phyloP scores from a whole-genome alignment of 2,329 filamentous ascomycete genomes.

The Fusarium sp. region DNA sequence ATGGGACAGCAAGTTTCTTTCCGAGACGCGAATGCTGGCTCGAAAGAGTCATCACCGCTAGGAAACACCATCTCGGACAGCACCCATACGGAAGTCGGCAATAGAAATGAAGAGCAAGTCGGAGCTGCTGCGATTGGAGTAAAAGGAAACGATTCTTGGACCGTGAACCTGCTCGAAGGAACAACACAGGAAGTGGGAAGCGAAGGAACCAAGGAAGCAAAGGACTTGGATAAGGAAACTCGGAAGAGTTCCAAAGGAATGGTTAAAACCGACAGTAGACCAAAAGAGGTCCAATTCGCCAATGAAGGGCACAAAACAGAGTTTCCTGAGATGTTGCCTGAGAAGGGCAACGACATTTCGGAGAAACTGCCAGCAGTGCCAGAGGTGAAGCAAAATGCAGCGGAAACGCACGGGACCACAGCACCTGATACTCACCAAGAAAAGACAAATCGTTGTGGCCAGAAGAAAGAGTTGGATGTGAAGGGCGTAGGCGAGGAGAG shows the following conservation, averaged over 20 bases:
- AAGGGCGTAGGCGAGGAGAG: background rate
- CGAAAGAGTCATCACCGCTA: background rate
- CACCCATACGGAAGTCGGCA: conserved; percentile 13
- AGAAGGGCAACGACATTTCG: background rate
- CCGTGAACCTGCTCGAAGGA: background rate
- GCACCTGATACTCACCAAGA: conserved; percentile 38
- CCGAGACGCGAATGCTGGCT: background rate
- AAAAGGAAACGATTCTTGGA: background rate
- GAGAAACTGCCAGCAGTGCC: conserved; percentile 18
- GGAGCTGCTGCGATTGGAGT: background rate
- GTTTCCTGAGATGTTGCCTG: background rate
- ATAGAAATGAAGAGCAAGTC: background rate
- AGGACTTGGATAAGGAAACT: conserved; percentile 7
- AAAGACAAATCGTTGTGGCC: conserved; percentile 17
- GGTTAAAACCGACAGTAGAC: conserved; percentile 9
- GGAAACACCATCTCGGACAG: conserved; percentile 10
- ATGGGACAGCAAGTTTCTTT: background rate
- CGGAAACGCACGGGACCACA: conserved; percentile 40
- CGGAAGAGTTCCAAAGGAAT: conserved; percentile 7
- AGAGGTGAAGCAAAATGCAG: conserved; percentile 18
- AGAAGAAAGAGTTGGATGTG: conserved; percentile 1
- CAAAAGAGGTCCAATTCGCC: conserved; percentile 6
- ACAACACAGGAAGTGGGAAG: background rate
- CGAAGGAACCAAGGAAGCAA: conserved; percentile 22
- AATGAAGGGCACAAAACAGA: conserved; percentile 12